Percentiles rank a stretch among this genome's conserved stretches.
phyloP scores from a whole-genome alignment of 192 early-diverging fungal genomes.

The Glomus cerebriforme region DNA sequence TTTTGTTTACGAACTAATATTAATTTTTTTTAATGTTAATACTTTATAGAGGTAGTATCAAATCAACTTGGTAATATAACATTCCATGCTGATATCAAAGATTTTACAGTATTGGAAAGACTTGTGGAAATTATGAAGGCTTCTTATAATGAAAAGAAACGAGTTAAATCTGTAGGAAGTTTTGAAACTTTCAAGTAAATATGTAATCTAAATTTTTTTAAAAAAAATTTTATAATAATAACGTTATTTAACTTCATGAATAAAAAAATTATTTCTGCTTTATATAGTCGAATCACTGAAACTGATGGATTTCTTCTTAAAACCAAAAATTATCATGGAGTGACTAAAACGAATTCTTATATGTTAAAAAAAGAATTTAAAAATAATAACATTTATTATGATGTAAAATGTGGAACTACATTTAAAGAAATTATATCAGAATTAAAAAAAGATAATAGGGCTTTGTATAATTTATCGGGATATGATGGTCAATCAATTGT shows the following conservation, averaged over 20 bases:
- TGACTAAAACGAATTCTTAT: neutral
- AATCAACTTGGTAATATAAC: neutral
- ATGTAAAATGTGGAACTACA: slow-evolving; percentile 10
- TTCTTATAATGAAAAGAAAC: neutral
- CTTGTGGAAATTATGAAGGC: neutral
- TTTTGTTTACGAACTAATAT: no score
- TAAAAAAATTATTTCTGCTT: neutral
- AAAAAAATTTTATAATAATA: no score
- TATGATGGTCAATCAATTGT: neutral
- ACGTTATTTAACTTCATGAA: no score
- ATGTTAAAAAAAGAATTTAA: neutral
- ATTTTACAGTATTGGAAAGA: neutral
- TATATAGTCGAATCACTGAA: neutral
- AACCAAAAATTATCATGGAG: neutral
- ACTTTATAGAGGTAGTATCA: neutral
- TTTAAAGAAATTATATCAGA: neutral
- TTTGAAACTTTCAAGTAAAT: neutral
- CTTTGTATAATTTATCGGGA: slow-evolving; percentile 1
- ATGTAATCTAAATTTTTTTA: no score
- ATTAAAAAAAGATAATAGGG: slow-evolving; percentile 10
- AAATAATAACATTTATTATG: slow-evolving; percentile 13
- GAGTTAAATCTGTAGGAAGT: neutral
- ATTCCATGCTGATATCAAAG: neutral
- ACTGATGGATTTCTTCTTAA: neutral
- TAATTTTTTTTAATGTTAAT: no score